Evolutionary conservation across 371 early-diverging fungal genomes (phyloP).

Genomic region (Chytridiales sp.): DNA sequence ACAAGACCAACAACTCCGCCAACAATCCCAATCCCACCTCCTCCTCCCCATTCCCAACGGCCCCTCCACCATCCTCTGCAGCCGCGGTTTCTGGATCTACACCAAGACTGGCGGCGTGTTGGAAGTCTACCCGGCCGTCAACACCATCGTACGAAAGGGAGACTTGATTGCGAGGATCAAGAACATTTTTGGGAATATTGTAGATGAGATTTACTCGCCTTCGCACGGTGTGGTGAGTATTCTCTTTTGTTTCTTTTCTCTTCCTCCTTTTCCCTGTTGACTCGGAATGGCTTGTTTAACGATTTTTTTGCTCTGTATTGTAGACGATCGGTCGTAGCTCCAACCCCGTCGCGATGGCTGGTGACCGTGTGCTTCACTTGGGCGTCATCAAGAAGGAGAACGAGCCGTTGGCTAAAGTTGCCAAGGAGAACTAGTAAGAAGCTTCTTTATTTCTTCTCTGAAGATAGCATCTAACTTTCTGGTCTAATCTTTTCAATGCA

Average conservation of each 20-base stretch:
- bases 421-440: slow-evolving; percentile 52
- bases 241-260: not conserved
- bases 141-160: slow-evolving; percentile 81
- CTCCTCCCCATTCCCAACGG: not conserved
- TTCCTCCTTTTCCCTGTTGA: not conserved
- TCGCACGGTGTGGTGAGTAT: slow-evolving; percentile 44
- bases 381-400: slow-evolving; percentile 52
- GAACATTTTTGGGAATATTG: slow-evolving; percentile 89
- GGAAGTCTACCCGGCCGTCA: slow-evolving; percentile 83
- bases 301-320: slow-evolving; percentile 1
- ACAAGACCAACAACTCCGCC: slow-evolving; percentile 1
- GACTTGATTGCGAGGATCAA: slow-evolving; percentile 86
- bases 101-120: slow-evolving; percentile 72
- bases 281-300: not conserved
- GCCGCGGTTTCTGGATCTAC: slow-evolving; percentile 55
- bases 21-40: not conserved
- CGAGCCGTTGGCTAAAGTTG: slow-evolving; percentile 45
- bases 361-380: slow-evolving; percentile 53
- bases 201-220: slow-evolving; percentile 84
- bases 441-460: not conserved
- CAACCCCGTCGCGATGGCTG: slow-evolving; percentile 60
- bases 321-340: slow-evolving; percentile 52
- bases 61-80: slow-evolving; percentile 48
- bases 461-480: not conserved
- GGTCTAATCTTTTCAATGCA: too few relatives aligned